phyloP scores from a whole-genome alignment of 257 asterid species.

The Rhazya stricta region DNA sequence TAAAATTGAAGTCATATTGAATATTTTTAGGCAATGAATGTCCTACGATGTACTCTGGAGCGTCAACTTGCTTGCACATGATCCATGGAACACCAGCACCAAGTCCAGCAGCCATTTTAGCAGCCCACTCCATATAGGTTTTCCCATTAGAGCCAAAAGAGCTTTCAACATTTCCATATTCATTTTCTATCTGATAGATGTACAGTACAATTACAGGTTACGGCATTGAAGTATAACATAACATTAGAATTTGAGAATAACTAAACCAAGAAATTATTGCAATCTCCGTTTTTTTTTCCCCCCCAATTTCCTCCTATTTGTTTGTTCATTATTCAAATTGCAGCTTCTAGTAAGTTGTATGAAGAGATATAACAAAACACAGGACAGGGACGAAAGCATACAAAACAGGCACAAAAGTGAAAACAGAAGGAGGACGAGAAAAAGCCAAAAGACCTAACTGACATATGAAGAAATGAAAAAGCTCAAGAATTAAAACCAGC shows the following conservation, averaged over 20 bases:
- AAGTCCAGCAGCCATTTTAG: conserved; percentile 88
- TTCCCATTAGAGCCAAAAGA: conserved; percentile 68
- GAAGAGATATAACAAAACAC: background rate
- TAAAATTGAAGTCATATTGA: background rate
- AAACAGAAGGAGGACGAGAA: background rate
- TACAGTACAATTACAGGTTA: background rate
- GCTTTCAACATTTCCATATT: conserved; percentile 82
- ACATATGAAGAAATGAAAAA: background rate
- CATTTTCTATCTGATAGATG: conserved; percentile 79
- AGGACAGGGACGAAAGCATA: background rate
- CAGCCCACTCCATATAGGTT: conserved; percentile 83
- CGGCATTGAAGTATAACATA: background rate
- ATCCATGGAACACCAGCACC: conserved; percentile 97
- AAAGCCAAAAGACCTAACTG: background rate
- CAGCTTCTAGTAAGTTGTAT: background rate
- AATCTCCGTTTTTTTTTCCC: too few species aligned
- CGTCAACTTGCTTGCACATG: conserved; percentile 95
- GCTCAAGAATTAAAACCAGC: background rate
- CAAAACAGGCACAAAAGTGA: background rate
- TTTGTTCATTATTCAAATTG: background rate
- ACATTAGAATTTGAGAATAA: background rate
- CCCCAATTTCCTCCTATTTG: background rate
- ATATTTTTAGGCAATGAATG: conserved; percentile 19
- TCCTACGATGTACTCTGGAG: conserved; percentile 79
- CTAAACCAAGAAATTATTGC: background rate